Conservation (phyloP, 257 asterid species). For the Solanum infundibuliforme region DNA sequence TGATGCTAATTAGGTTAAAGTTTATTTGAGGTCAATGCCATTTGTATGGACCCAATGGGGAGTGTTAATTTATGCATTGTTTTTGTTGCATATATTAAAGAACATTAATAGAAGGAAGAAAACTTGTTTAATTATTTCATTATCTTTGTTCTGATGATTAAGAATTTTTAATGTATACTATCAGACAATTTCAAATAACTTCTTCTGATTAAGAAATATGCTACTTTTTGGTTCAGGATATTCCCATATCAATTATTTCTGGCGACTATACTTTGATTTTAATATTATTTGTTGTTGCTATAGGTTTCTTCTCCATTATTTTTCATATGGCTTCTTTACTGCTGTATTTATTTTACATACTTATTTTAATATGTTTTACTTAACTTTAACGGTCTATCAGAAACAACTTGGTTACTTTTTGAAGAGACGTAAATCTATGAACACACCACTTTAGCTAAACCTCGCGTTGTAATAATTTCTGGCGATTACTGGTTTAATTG, state of each 20-base stretch:
- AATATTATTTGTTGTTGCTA: not conserved
- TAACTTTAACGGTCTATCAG: not conserved
- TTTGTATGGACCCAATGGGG: conserved; percentile 1
- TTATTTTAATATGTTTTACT: too few relatives aligned
- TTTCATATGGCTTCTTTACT: too few relatives aligned
- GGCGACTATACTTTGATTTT: not conserved
- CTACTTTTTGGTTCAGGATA: not conserved
- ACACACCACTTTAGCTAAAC: too few relatives aligned
- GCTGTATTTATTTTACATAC: too few relatives aligned
- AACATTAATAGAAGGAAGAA: not conserved
- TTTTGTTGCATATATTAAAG: not conserved
- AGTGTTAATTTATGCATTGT: not conserved
- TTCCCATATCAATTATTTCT: not conserved
- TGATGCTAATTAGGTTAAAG: not conserved
- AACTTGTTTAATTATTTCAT: not conserved
- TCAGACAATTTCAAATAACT: not conserved
- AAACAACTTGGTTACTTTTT: too few relatives aligned
- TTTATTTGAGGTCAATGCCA: conserved; percentile 6
- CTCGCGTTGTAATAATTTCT: not conserved
- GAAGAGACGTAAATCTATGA: too few relatives aligned
- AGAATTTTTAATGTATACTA: not conserved
- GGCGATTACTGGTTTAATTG: not conserved
- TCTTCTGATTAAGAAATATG: not conserved
- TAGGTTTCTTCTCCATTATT: too few relatives aligned
- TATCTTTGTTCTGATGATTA: not conserved